These are phyloP conservation scores for Sporothrix brasiliensis DNA, from an alignment of 2,329 filamentous ascomycete genomes.

Conservation along the genomic window DNA sequence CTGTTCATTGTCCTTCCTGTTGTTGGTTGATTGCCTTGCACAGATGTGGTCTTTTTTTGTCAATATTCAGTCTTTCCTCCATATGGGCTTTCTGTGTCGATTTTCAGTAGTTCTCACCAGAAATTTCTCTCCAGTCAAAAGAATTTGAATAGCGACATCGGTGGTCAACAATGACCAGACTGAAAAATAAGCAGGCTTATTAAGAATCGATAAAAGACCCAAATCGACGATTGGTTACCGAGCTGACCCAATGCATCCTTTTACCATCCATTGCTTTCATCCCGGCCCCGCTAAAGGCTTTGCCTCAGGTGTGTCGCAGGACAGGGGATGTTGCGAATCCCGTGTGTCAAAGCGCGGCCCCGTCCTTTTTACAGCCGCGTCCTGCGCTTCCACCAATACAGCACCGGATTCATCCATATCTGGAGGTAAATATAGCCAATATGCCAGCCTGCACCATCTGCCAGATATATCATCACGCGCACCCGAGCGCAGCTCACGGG, in stretches of 20 bases:
- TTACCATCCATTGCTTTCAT: background rate
- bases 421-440: background rate
- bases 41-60: background rate
- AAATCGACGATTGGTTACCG: conserved; percentile 1
- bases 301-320: conserved; percentile 56
- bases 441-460: conserved; percentile 6
- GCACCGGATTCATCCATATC: conserved; percentile 18
- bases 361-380: conserved; percentile 22
- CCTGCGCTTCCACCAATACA: background rate
- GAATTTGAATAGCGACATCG: background rate
- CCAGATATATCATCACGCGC: conserved; percentile 16
- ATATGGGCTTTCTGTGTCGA: background rate
- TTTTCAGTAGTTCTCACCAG: background rate
- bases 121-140: background rate
- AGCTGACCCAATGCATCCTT: background rate
- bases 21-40: background rate
- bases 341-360: conserved; percentile 36
- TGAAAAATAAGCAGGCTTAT: background rate
- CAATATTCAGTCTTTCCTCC: too few species aligned
- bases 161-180: background rate
- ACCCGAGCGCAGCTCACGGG: conserved; percentile 21
- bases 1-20: background rate
- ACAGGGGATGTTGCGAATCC: conserved; percentile 42
- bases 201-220: background rate
- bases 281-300: conserved; percentile 26